phyloP scores from a whole-genome alignment of 192 early-diverging fungal species.

The Backusella tuberculispora region DNA sequence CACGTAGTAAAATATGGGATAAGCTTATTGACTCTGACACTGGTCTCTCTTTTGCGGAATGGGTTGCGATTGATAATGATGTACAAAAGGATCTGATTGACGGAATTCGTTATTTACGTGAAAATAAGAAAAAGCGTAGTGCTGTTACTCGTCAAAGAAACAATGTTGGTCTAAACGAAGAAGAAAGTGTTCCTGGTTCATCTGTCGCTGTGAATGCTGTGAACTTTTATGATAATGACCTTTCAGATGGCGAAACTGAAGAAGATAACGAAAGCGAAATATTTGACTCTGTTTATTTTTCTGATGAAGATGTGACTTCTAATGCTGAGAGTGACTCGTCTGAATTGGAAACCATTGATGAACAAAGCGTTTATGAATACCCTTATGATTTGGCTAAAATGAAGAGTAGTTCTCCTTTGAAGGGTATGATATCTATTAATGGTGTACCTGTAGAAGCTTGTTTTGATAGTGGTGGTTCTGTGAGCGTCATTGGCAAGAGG shows the following conservation, averaged over 20 bases:
- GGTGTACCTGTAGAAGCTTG: not conserved
- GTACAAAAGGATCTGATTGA: not conserved
- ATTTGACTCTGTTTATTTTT: not conserved
- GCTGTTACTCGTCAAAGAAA: not conserved
- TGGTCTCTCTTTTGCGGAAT: conserved; percentile 9
- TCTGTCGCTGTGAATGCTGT: not conserved
- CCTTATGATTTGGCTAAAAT: not conserved
- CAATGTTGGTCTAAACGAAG: not conserved
- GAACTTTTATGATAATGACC: not conserved
- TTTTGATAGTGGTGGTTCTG: conserved; percentile 15
- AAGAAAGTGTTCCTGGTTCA: not conserved
- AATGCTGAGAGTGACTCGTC: too few species aligned
- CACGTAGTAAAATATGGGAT: not conserved
- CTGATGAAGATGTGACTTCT: not conserved
- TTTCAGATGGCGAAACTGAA: not conserved
- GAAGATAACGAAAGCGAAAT: not conserved
- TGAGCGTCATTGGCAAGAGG: not conserved
- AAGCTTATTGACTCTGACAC: not conserved
- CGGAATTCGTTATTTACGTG: not conserved
- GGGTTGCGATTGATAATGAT: not conserved
- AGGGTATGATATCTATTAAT: not conserved
- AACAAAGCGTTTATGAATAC: too few species aligned
- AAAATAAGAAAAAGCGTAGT: not conserved
- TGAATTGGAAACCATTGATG: too few species aligned
- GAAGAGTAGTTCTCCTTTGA: not conserved